phyloP scores from a whole-genome alignment of 805 yeast genomes.

The Naumovozyma dairenensis region DNA sequence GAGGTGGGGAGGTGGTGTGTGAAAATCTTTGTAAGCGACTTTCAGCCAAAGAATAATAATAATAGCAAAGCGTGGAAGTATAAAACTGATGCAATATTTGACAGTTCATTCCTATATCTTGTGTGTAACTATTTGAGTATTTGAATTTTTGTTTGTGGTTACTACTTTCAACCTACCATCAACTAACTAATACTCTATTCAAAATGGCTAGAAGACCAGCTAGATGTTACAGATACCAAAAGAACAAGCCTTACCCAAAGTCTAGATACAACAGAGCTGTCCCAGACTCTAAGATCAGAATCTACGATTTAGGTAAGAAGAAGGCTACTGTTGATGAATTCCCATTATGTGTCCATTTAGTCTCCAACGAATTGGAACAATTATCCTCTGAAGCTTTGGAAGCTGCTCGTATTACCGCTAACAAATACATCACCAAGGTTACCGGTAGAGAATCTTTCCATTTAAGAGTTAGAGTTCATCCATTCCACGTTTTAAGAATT shows the following conservation, averaged over 20 bases:
- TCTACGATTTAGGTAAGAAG: constrained; percentile 99
- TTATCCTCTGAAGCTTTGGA: constrained; percentile 99
- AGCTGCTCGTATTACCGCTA: constrained; percentile 99
- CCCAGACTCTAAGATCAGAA: constrained; percentile 99
- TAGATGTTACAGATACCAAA: constrained; percentile 99
- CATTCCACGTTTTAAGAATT: constrained; percentile 99
- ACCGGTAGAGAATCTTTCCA: constrained; percentile 99
- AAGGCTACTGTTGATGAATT: constrained; percentile 98
- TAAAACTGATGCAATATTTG: too few species aligned
- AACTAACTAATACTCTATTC: constrained; percentile 23
- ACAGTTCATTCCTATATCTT: too few species aligned
- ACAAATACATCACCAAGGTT: constrained; percentile 96
- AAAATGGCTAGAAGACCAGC: constrained; percentile 99
- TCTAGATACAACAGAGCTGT: constrained; percentile 99
- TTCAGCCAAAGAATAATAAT: too few species aligned
- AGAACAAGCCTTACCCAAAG: constrained; percentile 99
- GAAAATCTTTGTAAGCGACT: too few species aligned
- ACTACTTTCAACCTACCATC: too few species aligned
- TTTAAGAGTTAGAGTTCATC: constrained; percentile 99
- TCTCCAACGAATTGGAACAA: constrained; percentile 98
- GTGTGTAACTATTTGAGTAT: too few species aligned
- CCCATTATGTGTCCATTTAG: constrained; percentile 99
- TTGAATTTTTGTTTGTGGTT: too few species aligned
- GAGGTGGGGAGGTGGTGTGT: too few species aligned
- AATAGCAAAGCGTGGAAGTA: too few species aligned